Evolutionary conservation across 192 early-diverging fungal genomes (phyloP), one percentile per base, ranked within the genome.

Genomic region (Coemansia sp.): DNA sequence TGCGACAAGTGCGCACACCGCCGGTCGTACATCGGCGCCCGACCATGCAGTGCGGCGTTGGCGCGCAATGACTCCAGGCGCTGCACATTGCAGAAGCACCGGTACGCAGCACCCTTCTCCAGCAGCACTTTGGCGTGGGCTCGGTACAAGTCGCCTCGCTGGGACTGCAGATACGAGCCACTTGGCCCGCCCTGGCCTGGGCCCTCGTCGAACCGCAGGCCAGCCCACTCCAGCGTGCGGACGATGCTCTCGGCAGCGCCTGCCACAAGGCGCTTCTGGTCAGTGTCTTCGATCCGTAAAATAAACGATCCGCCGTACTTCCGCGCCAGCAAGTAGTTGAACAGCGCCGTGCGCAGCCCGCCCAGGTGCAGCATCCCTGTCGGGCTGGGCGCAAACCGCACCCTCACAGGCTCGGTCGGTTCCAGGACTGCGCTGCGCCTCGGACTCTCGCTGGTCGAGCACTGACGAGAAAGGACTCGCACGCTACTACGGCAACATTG

Each of bases 281-380:
- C 95, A 1, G 95, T 98, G 70, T 98, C 95, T 62, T 98, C 95
- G 57, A 98, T 93, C 59, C 95, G 85, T 56, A 98, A 67, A 50
- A 95, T 79, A 76, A 95, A 94, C 19, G 67, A 54, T 7, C 92
- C 93, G 18, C 86, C 83, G 8, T 83, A 80, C 41, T 88, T 80
- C n/a, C 84, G 82, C 2, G 95, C 88, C 14, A 94, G 67, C 29
- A 95, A 76, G 60, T 89, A 93, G 82, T 95, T 95, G 72, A 90
- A 98, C 52, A 98, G 83, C 9, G 93, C 92, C 3, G 95, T 98
- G 24, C 95, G 85, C 42, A 98, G 82, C 9, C 93, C 93, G 26
- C 95, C 95, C 29, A 98, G 85, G 63, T 98, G 95, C 50, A 98
- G 82, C 62, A 88, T 83, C 12, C 95, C 95, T 4, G 95, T 95